A percentile compares a stretch with the other conserved stretches of the same genome.
These are phyloP conservation scores for Trichoderma arundinaceum DNA, from an alignment of 2,329 filamentous ascomycete genomes.

Conservation along the genomic window DNA sequence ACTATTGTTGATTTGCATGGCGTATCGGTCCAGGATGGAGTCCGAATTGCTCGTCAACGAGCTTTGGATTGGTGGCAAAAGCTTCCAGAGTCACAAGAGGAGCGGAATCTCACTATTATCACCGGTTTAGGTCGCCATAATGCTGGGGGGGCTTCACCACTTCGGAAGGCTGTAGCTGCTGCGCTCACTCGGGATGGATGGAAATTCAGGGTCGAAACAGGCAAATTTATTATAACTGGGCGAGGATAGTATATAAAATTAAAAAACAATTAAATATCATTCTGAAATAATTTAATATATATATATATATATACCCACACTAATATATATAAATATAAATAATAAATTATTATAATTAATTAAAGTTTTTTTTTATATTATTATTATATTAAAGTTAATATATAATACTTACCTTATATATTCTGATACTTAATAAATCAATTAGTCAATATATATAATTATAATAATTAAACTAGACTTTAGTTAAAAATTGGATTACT, in stretches of 20 bases:
- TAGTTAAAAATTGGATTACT: neutral
- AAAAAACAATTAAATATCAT: neutral
- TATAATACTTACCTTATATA: neutral
- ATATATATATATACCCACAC: neutral
- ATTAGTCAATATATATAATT: no score
- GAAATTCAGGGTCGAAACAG: slow-evolving; percentile 76
- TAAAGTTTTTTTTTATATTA: neutral
- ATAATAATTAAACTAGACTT: no score
- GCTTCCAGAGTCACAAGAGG: slow-evolving; percentile 68
- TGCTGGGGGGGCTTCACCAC: slow-evolving; percentile 72
- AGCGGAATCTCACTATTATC: slow-evolving; percentile 71
- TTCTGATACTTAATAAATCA: neutral
- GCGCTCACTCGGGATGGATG: slow-evolving; percentile 80
- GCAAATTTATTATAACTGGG: slow-evolving; percentile 73
- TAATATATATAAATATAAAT: neutral
- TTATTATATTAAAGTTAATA: neutral
- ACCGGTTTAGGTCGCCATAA: slow-evolving; percentile 84
- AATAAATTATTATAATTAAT: neutral
- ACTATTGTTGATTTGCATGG: slow-evolving; percentile 80
- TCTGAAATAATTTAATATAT: neutral
- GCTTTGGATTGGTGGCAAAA: slow-evolving; percentile 77
- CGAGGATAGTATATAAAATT: slow-evolving; percentile 34
- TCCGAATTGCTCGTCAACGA: slow-evolving; percentile 73
- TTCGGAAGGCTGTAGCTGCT: slow-evolving; percentile 81
- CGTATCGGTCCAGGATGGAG: slow-evolving; percentile 78